Percentiles rank a stretch among this genome's conserved stretches.
Conservation (phyloP, 2,329 filamentous ascomycete species). For the Sporothrix protearum region DNA sequence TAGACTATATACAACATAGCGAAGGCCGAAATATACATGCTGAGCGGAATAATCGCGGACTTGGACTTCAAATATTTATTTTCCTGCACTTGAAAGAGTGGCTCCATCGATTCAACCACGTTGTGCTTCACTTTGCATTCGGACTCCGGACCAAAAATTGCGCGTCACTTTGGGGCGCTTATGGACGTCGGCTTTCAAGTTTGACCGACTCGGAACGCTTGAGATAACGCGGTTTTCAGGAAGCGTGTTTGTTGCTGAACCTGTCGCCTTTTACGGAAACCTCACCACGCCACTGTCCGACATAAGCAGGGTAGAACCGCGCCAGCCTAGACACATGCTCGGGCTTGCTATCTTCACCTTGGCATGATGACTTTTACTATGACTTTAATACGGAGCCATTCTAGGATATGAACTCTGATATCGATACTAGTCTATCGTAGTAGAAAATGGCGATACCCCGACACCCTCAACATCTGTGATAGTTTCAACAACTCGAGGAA, state of each 20-base stretch:
- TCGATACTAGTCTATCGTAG: not conserved
- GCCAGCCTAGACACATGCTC: not conserved
- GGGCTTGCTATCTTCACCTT: not conserved
- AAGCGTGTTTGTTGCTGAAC: too few species aligned
- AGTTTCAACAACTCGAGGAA: not conserved
- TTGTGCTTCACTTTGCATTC: not conserved
- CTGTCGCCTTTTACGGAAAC: too few species aligned
- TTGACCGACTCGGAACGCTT: not conserved
- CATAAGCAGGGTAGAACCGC: not conserved
- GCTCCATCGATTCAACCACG: not conserved
- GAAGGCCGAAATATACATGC: not conserved
- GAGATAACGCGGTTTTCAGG: too few species aligned
- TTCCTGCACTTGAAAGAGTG: not conserved
- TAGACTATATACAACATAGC: not conserved
- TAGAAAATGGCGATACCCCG: not conserved
- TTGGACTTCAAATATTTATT: not conserved
- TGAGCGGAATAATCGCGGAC: not conserved
- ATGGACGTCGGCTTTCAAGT: not conserved
- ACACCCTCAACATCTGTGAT: not conserved
- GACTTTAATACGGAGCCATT: conserved; percentile 14
- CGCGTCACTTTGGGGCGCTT: not conserved
- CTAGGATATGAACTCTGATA: not conserved
- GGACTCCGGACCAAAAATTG: not conserved
- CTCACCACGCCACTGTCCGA: not conserved
- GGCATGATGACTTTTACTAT: conserved; percentile 16